Evolutionary conservation across 1,139 yeast species (phyloP).

Genomic region (Lodderomyces jiufengensis): DNA sequence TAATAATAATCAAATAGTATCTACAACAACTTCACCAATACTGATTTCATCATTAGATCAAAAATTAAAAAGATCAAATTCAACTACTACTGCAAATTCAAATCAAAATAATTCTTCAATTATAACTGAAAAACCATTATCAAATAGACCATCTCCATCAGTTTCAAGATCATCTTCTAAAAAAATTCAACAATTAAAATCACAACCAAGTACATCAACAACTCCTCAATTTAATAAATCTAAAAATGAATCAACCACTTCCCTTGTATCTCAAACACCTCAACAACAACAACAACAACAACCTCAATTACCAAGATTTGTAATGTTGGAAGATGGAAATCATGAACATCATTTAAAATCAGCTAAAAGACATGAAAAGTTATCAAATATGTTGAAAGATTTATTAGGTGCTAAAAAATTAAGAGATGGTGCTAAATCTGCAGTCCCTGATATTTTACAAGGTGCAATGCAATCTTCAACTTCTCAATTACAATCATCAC

Average conservation of each 20-base stretch:
- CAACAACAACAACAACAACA: slow-evolving; percentile 2
- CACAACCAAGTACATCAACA: slow-evolving; percentile 5
- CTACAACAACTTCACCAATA: slow-evolving; percentile 16
- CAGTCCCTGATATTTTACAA: slow-evolving; percentile 64
- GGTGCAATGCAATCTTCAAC: slow-evolving; percentile 13
- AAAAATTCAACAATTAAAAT: slow-evolving; percentile 4
- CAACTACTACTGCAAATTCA: slow-evolving; percentile 2
- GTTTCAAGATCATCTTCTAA: slow-evolving; percentile 12
- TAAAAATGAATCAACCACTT: slow-evolving; percentile 43
- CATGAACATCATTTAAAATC: slow-evolving; percentile 80
- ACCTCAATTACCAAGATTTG: slow-evolving; percentile 41
- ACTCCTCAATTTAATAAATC: slow-evolving; percentile 48
- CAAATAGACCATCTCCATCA: slow-evolving; percentile 10
- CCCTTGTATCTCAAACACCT: slow-evolving; percentile 5
- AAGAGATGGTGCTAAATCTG: slow-evolving; percentile 77
- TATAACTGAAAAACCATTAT: slow-evolving; percentile 2
- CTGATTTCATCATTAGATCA: slow-evolving; percentile 15
- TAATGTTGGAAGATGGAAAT: slow-evolving; percentile 56
- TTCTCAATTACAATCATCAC: slow-evolving; percentile 13
- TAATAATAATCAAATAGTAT: slow-evolving; percentile 8
- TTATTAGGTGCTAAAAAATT: slow-evolving; percentile 77
- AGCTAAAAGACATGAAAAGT: slow-evolving; percentile 83
- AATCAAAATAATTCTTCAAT: slow-evolving; percentile 1
- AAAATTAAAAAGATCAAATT: slow-evolving; percentile 8
- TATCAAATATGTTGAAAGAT: slow-evolving; percentile 83